phyloP scores from a whole-genome alignment of 176 grass and related monocot species.

The Ensete glaucum region DNA sequence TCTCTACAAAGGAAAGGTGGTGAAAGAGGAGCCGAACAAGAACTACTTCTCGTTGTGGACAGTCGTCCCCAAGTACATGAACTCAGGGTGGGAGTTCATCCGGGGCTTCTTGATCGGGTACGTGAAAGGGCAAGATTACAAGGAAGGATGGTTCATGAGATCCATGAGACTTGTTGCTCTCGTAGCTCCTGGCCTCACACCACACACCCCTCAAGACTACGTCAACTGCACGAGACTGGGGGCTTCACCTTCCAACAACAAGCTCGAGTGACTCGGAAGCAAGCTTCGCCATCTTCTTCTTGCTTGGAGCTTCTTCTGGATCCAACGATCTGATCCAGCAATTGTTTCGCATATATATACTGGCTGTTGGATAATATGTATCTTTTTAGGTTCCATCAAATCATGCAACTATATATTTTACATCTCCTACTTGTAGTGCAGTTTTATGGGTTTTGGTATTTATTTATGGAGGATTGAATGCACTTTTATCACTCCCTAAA shows the following conservation, averaged over 20 bases:
- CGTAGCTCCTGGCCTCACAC: constrained; percentile 47
- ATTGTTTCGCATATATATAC: too few relatives aligned
- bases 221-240: constrained; percentile 61
- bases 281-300: too few relatives aligned
- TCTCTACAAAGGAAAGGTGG: constrained; percentile 33
- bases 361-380: too few relatives aligned
- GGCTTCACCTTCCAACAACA: background rate
- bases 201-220: constrained; percentile 68
- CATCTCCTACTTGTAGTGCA: too few relatives aligned
- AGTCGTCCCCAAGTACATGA: constrained; percentile 45
- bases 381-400: too few relatives aligned
- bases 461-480: too few relatives aligned
- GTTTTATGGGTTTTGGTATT: too few relatives aligned
- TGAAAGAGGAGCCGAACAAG: constrained; percentile 63
- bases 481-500: too few relatives aligned
- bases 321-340: too few relatives aligned
- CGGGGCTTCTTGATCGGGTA: constrained; percentile 41
- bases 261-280: too few relatives aligned
- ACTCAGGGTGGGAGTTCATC: constrained; percentile 53
- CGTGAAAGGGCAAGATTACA: constrained; percentile 34
- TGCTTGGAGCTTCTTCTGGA: too few relatives aligned
- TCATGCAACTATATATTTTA: too few relatives aligned
- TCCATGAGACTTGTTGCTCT: constrained; percentile 29
- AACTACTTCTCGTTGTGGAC: constrained; percentile 69
- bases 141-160: constrained; percentile 48